These are phyloP conservation scores for Peronospora tabacina DNA, from an alignment of 352 stramenopile species.

Conservation along the genomic window DNA sequence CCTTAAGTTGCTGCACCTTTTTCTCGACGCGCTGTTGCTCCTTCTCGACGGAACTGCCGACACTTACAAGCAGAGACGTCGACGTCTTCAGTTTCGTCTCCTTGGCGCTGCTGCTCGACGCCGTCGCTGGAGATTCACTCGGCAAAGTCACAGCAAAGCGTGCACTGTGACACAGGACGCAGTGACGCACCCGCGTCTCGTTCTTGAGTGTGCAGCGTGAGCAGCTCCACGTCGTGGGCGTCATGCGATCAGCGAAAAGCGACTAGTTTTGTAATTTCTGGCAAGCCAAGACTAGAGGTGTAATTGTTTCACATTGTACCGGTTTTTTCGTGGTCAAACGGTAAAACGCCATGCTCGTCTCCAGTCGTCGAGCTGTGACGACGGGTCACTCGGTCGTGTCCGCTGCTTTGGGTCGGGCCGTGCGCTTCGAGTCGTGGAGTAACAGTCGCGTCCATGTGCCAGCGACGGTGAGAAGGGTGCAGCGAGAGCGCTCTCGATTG, in stretches of 20 bases:
- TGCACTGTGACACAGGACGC: constrained; percentile 45
- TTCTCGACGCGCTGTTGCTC: constrained; percentile 48
- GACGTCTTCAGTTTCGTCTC: constrained; percentile 9
- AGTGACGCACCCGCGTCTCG: constrained; percentile 22
- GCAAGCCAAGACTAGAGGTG: neutral
- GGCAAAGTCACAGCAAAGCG: neutral
- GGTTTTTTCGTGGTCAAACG: constrained; percentile 10
- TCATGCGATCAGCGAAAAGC: neutral
- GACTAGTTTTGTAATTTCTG: neutral
- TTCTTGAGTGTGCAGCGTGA: constrained; percentile 75
- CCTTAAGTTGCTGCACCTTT: constrained; percentile 69
- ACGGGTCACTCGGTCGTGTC: neutral
- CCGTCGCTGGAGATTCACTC: neutral
- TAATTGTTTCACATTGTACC: too few relatives aligned
- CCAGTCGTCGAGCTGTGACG: constrained; percentile 12
- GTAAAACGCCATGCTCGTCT: constrained; percentile 11
- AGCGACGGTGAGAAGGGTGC: constrained; percentile 6
- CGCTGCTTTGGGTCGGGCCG: neutral
- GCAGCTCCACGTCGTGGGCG: constrained; percentile 45
- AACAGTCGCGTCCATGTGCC: constrained; percentile 7
- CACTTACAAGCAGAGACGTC: constrained; percentile 38
- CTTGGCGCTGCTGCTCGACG: constrained; percentile 3
- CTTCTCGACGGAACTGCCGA: constrained; percentile 59
- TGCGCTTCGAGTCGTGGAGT: constrained; percentile 28
- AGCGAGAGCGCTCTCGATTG: constrained; percentile 31